Conservation (phyloP, 352 stramenopile genomes). For the Globisporangium viniferum region DNA sequence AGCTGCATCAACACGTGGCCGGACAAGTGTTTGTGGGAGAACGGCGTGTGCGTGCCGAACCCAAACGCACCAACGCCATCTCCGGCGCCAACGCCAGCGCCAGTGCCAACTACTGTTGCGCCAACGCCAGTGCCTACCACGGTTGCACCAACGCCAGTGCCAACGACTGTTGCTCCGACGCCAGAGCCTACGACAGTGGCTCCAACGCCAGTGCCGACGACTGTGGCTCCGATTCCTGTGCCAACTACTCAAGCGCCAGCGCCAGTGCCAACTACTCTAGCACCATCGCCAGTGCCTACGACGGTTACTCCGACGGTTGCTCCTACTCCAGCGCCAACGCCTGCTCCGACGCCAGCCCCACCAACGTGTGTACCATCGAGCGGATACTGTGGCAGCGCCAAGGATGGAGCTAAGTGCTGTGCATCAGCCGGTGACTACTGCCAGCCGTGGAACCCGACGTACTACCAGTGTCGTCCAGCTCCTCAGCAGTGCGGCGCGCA, state of each 20-base stretch:
- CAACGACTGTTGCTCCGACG: background rate
- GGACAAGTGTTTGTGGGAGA: background rate
- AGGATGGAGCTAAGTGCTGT: background rate
- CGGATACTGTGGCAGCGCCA: background rate
- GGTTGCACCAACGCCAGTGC: background rate
- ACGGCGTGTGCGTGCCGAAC: background rate
- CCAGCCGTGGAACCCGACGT: conserved; percentile 24
- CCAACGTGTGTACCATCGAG: background rate
- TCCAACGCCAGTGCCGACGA: background rate
- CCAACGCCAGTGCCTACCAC: background rate
- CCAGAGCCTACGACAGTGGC: background rate
- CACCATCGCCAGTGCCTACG: background rate
- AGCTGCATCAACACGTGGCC: background rate
- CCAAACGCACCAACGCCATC: background rate
- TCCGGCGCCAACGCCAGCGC: background rate
- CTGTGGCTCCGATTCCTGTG: background rate
- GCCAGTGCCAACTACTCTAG: background rate
- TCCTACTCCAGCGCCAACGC: background rate
- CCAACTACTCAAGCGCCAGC: background rate
- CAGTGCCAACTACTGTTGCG: background rate
- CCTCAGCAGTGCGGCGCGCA: conserved; percentile 10
- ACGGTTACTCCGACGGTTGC: background rate
- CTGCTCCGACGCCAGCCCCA: background rate
- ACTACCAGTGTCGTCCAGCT: conserved; percentile 29
- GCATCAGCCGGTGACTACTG: conserved; percentile 19